These are phyloP conservation scores for Bruguiera sexangula DNA, from an alignment of 345 rosid species.

Conservation along the genomic window DNA sequence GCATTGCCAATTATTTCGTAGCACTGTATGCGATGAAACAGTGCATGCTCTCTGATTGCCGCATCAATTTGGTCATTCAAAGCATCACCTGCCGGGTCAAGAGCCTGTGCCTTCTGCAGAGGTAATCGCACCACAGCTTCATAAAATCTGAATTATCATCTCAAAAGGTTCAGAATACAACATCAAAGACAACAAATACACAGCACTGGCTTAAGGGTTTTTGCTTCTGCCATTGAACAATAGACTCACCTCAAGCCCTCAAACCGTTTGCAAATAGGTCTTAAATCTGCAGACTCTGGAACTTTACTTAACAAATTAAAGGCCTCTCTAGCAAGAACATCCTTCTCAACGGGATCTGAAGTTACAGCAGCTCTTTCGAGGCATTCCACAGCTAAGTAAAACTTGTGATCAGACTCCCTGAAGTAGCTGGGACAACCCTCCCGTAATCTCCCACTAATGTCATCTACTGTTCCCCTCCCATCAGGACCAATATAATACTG, in stretches of 20 bases:
- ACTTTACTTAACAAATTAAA: constrained; percentile 75
- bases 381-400: constrained; percentile 94
- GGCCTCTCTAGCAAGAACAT: constrained; percentile 85
- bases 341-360: constrained; percentile 65
- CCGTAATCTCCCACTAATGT: constrained; percentile 68
- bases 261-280: constrained; percentile 91
- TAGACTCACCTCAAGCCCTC: constrained; percentile 81
- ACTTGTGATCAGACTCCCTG: constrained; percentile 93
- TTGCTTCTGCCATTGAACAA: constrained; percentile 23
- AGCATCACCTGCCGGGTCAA: constrained; percentile 95
- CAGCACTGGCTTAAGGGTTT: constrained; percentile 16
- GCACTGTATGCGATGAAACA: constrained; percentile 79
- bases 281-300: constrained; percentile 92
- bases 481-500: constrained; percentile 96
- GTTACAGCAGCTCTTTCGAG: constrained; percentile 83
- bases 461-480: constrained; percentile 98
- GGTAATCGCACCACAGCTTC: constrained; percentile 96
- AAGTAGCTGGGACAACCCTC: constrained; percentile 98
- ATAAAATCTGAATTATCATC: constrained; percentile 65
- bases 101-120: constrained; percentile 86
- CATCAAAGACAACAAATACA: background rate
- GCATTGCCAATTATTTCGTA: constrained; percentile 80
- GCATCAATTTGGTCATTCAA: constrained; percentile 83
- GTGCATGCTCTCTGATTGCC: constrained; percentile 65
- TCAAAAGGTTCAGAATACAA: constrained; percentile 18